A percentile compares a stretch with the other conserved stretches of the same genome.
Evolutionary conservation across 805 yeast genomes (phyloP).

Genomic region (Cyberlindnera euphorbiiphila): DNA sequence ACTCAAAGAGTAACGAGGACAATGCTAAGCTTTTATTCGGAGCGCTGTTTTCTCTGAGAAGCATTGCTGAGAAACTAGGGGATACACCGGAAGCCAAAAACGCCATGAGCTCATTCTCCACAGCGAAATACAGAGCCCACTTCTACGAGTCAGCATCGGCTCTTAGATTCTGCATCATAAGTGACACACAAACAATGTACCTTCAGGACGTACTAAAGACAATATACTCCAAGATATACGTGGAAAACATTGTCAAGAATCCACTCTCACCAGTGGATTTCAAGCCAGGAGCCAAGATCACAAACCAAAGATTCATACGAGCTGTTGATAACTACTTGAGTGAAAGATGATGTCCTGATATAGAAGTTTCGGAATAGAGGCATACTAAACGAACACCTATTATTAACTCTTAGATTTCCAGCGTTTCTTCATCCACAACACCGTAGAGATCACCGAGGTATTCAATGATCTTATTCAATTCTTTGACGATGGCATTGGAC

Average conservation of each 20-base stretch:
- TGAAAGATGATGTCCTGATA: constrained; percentile 7
- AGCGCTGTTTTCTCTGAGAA: constrained; percentile 71
- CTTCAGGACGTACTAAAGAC: constrained; percentile 52
- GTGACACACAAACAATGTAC: constrained; percentile 59
- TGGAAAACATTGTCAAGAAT: constrained; percentile 60
- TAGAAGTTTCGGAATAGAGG: no score
- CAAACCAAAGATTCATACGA: constrained; percentile 48
- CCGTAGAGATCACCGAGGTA: constrained; percentile 61
- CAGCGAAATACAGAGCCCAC: constrained; percentile 77
- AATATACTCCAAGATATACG: constrained; percentile 56
- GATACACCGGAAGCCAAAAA: constrained; percentile 32
- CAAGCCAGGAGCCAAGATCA: constrained; percentile 45
- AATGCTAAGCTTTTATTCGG: constrained; percentile 83
- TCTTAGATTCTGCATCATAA: constrained; percentile 66
- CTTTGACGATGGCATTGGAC: constrained; percentile 61
- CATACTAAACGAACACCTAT: no score
- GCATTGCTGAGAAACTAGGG: constrained; percentile 57
- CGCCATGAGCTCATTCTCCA: constrained; percentile 52
- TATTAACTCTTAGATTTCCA: constrained; percentile 16
- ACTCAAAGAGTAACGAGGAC: constrained; percentile 60
- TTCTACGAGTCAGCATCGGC: constrained; percentile 77
- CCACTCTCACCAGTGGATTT: constrained; percentile 59
- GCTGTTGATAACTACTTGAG: constrained; percentile 15
- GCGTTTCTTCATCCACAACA: constrained; percentile 41
- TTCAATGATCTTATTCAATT: constrained; percentile 53